Conservation (phyloP, 2,329 filamentous ascomycete species). For the Fusarium sp. region DNA sequence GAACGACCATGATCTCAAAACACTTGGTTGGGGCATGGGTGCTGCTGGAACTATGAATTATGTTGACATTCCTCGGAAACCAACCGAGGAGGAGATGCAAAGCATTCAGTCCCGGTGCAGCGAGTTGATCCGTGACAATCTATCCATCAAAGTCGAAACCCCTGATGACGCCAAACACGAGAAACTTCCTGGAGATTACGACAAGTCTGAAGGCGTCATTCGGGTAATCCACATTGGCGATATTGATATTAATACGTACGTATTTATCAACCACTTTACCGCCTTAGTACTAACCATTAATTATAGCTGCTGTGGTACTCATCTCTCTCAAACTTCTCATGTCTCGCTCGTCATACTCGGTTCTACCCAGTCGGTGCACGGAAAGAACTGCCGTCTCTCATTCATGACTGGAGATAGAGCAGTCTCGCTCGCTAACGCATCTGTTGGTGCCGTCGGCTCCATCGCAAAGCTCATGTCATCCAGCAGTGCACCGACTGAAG, state of each 20-base stretch:
- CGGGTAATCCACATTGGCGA: constrained; percentile 46
- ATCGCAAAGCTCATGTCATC: constrained; percentile 44
- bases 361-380: constrained; percentile 45
- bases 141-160: constrained; percentile 40
- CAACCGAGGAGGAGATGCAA: constrained; percentile 37
- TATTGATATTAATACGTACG: constrained; percentile 46
- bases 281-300: accelerated
- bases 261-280: accelerated
- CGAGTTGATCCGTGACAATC: constrained; percentile 40
- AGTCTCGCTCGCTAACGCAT: constrained; percentile 36
- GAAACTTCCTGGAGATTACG: constrained; percentile 45
- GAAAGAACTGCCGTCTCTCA: constrained; percentile 47
- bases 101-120: constrained; percentile 43
- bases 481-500: constrained; percentile 34
- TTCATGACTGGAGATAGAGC: constrained; percentile 46
- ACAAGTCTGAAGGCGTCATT: constrained; percentile 45
- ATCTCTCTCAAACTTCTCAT: constrained; percentile 47
- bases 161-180: constrained; percentile 41
- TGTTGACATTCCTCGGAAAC: constrained; percentile 46
- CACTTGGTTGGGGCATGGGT: constrained; percentile 48
- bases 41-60: constrained; percentile 45
- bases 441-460: constrained; percentile 38
- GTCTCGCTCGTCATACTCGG: constrained; percentile 46
- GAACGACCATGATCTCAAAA: constrained; percentile 37
- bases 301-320: constrained; percentile 47